These are phyloP conservation scores for Gastrodia elata DNA, from an alignment of 106 monocot genomes.

Conservation along the genomic window DNA sequence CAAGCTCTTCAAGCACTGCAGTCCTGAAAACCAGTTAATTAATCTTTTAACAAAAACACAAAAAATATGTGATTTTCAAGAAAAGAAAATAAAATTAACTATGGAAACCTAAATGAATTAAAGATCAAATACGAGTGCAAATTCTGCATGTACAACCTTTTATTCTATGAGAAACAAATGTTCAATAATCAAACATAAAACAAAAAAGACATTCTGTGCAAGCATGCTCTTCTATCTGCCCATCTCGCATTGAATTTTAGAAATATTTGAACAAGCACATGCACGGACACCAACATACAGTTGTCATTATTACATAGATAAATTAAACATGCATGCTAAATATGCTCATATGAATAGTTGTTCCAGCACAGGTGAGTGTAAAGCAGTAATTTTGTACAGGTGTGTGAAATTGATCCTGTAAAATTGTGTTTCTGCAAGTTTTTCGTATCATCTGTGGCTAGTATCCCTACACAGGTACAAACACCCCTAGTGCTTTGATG, in stretches of 20 bases:
- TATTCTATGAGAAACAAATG: not conserved
- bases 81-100: not conserved
- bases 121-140: not conserved
- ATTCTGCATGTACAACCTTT: not conserved
- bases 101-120: not conserved
- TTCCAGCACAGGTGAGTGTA: too few species aligned
- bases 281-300: not conserved
- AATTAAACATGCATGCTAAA: not conserved
- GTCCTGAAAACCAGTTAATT: not conserved
- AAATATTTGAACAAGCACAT: not conserved
- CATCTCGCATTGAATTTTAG: not conserved
- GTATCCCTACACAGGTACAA: too few species aligned
- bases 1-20: conserved; percentile 6
- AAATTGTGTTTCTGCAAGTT: not conserved
- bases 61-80: not conserved
- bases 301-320: not conserved
- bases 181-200: not conserved
- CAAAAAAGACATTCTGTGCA: not conserved
- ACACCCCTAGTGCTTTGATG: not conserved
- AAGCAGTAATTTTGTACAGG: too few species aligned
- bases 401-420: not conserved
- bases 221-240: not conserved
- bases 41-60: not conserved
- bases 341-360: not conserved
- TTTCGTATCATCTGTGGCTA: not conserved